phyloP scores from a whole-genome alignment of 2,329 filamentous ascomycete genomes.

The Aspergillus fumigatus region DNA sequence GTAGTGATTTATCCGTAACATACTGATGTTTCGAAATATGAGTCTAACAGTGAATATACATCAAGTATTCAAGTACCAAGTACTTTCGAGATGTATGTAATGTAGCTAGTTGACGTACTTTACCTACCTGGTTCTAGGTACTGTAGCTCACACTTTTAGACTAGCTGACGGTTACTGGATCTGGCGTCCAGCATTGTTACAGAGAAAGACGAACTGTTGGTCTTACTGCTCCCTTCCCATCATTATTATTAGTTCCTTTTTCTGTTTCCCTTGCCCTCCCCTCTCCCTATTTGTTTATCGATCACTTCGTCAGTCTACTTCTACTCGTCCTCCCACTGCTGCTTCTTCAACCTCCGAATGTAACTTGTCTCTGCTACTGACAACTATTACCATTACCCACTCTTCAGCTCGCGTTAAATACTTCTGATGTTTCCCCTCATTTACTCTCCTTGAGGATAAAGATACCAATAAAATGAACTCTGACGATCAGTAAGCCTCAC shows the following conservation, averaged over 20 bases:
- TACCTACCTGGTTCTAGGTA: not conserved
- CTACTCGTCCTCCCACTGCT: not conserved
- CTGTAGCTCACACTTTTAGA: not conserved
- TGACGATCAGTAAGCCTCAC: slow-evolving; percentile 18
- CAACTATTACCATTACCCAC: not conserved
- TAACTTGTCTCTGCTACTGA: slow-evolving; percentile 5
- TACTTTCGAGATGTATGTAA: not conserved
- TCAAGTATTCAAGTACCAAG: not conserved
- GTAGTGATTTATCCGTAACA: not conserved
- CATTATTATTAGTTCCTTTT: slow-evolving; percentile 4
- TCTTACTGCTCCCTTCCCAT: not conserved
- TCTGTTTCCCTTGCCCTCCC: slow-evolving; percentile 2
- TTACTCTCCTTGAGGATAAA: not conserved
- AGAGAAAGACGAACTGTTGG: not conserved
- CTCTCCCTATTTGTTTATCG: slow-evolving; percentile 1
- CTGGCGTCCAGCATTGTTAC: not conserved
- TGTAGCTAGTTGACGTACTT: not conserved
- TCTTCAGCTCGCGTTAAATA: not conserved
- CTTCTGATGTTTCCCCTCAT: not conserved
- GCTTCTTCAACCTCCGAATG: slow-evolving; percentile 21
- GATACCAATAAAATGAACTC: slow-evolving; percentile 14
- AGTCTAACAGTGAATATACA: too few species aligned
- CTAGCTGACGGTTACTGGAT: not conserved
- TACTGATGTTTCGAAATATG: not conserved
- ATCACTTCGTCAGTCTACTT: not conserved